Percentiles rank a stretch among this genome's conserved stretches.
These are phyloP conservation scores for Anaeromyces robustus DNA, from an alignment of 192 early-diverging fungal species.

Conservation along the genomic window DNA sequence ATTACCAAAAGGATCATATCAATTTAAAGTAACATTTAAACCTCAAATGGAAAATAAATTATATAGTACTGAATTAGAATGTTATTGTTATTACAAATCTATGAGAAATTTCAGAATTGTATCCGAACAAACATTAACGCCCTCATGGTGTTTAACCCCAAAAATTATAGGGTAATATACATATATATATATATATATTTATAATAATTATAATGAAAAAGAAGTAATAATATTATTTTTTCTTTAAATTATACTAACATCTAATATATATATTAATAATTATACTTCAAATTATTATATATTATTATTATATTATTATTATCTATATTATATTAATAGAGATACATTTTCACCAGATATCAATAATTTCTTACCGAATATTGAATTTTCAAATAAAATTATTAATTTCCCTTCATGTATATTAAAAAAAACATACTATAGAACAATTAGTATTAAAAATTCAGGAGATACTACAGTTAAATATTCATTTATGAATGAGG, in stretches of 20 bases:
- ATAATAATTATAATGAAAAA: too few species aligned
- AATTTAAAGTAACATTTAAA: constrained; percentile 29
- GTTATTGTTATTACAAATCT: constrained; percentile 39
- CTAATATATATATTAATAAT: too few species aligned
- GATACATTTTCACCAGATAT: constrained; percentile 33
- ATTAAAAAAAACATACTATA: constrained; percentile 27
- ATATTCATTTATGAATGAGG: constrained; percentile 23
- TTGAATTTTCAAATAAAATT: constrained; percentile 19
- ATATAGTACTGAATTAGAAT: constrained; percentile 33
- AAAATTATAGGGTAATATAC: constrained; percentile 23
- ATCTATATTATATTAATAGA: constrained; percentile 8
- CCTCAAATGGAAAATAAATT: constrained; percentile 32
- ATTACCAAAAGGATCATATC: constrained; percentile 15
- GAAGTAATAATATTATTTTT: too few species aligned
- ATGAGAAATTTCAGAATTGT: constrained; percentile 42
- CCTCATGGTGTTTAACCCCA: constrained; percentile 37
- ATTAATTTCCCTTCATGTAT: constrained; percentile 34
- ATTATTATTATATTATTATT: too few species aligned
- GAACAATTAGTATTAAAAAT: constrained; percentile 28
- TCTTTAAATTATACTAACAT: too few species aligned
- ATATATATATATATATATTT: too few species aligned
- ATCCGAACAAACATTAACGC: constrained; percentile 38
- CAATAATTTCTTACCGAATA: constrained; percentile 37
- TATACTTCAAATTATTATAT: too few species aligned
- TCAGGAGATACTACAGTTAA: constrained; percentile 35